Base-by-base conservation (phyloP, 2,329 filamentous ascomycete species). In the Fusarium sp. region DNA sequence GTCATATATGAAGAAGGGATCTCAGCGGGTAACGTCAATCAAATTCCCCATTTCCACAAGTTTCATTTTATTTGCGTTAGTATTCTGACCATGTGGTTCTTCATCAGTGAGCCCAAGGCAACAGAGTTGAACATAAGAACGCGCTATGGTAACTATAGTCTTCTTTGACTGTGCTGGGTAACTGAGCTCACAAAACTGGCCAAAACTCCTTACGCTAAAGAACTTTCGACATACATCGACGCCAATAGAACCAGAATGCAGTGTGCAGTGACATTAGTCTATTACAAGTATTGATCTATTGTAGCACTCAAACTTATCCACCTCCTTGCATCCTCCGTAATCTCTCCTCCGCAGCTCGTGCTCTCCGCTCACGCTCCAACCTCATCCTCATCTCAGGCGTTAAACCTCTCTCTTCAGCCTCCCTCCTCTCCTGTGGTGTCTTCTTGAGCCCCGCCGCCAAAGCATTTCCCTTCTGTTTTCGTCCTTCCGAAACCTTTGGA, bases 331-430 rank as follows among this genome's bases (percentile, higher is more conserved):
- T 86, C 78, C 88, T 87, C 83, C 88, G 91, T 68, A 98, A 87
- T 79, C 96, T 90, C 84, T 96, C 95, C 83, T 98, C 96, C 0
- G 95, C 96, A 14, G 96, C 96, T 77, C 96, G 90, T 8, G 96
- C 96, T 79, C 96, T 92, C 77, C 95, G 87, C 84, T 99, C 96
- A 76, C 96, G 87, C 82, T 98, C 96, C 61, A 98, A 82, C 80
- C 89, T 90, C 89, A 91, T 90, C 80, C 91, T 90, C 90, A 96
- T 95, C 84, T 98, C 96, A 1, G 94, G 91, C 47, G 94, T 97
- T 84, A 98, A 86, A 0, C 96, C 95, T 72, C 94, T 90, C 55
- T 89, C 89, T 82, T 98, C 95, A 79, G 97, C 94, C 79, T 96
- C 93, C 72, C 95, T 89, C 79, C 89, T 90, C 81, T 98, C 94